Conservation (phyloP, 2,329 filamentous ascomycete genomes). For the Aspergillus fijiensis region DNA sequence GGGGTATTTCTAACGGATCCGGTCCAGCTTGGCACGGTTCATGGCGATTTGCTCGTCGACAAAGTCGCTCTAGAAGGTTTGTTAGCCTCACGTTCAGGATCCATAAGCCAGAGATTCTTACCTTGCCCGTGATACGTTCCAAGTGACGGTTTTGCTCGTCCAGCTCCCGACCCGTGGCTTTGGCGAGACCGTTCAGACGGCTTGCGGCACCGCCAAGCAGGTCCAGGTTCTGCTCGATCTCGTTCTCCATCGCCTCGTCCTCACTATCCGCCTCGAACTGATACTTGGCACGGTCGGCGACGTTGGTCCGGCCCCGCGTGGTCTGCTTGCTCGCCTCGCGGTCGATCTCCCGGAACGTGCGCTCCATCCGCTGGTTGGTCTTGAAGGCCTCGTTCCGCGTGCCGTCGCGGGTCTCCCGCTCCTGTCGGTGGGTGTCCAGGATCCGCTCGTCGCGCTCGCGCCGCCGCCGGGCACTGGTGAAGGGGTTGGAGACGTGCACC, state of each 20-base stretch:
- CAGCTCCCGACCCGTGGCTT: conserved; percentile 72
- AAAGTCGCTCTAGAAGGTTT: conserved; percentile 65
- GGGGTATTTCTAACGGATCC: conserved; percentile 41
- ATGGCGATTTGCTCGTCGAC: conserved; percentile 79
- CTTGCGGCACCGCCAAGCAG: conserved; percentile 61
- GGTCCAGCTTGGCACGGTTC: conserved; percentile 70
- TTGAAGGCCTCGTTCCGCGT: conserved; percentile 56
- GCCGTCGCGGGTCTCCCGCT: conserved; percentile 57
- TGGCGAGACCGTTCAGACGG: conserved; percentile 70
- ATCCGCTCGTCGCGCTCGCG: conserved; percentile 66
- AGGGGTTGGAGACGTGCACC: conserved; percentile 73
- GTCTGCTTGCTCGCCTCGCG: conserved; percentile 50
- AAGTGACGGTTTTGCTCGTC: conserved; percentile 76
- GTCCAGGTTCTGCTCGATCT: conserved; percentile 67
- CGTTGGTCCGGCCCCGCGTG: conserved; percentile 52
- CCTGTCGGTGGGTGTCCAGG: conserved; percentile 62
- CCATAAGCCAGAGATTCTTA: conserved; percentile 40
- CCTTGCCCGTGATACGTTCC: conserved; percentile 75
- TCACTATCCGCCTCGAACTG: conserved; percentile 75
- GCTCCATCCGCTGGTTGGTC: conserved; percentile 60
- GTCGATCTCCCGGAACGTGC: conserved; percentile 64
- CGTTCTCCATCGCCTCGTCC: conserved; percentile 67
- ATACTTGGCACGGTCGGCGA: conserved; percentile 68
- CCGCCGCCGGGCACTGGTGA: conserved; percentile 68
- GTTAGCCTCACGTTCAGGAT: conserved; percentile 1